Evolutionary conservation across 805 yeast genomes (phyloP), one percentile per base, ranked within the genome.

Genomic region (Wickerhamiella sergipiensis): DNA sequence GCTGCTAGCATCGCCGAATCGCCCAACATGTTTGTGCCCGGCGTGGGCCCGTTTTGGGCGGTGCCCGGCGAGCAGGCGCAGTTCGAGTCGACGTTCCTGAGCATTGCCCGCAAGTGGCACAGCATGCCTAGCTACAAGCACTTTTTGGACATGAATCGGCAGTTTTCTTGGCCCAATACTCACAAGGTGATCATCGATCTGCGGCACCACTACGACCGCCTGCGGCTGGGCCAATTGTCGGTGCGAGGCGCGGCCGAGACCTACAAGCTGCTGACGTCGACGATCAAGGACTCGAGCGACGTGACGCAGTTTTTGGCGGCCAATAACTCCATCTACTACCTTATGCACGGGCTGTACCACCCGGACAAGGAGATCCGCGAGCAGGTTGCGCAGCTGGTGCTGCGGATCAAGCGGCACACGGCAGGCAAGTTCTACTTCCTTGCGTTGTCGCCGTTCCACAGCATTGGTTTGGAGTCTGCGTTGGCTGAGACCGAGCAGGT

Each of bases 1-100:
- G 54, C 54, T 1, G 39, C 17, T 19, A 6, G 17, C 8, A 31
- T 38, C 33, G 31, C 46, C 26, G 15, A 43, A 13, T 33, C 18
- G 13, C 45, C 49, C 22, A 43, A 18, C 15, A 39, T 19, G 24
- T 29, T 55, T 26, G 51, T 62, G 6, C 60, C 60, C 9, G 64
- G 63, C 7, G 60, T 61, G 49, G 68, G 68, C n/a, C 62, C 59
- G 47, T 56, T 55, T 17, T 65, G 66, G 67, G 43, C 57, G n/a
- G 53, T 52, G 36, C 65, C 61, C 17, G 48, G 47, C 9, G 59
- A 57, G 26, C 55, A 53, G 43, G 48, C 46, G n/a, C 50, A 45
- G 43, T 67, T 62, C 48, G 50, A 58, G 26, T 48, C 51, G 15
- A 45, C 50, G 3, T 61, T 61, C 47, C 57, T 53, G 18, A 54